Conservation (phyloP, 1,284 basidiomycete species). For the Inonotus hispidus region DNA sequence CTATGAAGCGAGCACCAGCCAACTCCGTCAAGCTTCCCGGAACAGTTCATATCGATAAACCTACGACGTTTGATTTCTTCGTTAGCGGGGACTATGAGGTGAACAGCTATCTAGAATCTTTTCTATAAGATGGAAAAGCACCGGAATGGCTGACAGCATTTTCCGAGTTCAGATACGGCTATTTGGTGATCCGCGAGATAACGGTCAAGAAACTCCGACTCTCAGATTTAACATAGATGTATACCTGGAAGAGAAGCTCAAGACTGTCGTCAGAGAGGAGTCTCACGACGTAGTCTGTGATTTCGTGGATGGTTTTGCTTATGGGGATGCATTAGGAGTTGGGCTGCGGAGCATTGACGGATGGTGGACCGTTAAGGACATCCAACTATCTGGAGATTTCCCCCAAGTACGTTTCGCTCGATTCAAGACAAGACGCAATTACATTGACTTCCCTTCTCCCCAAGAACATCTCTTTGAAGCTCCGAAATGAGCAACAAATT, state of each 20-base stretch:
- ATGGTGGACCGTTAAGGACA: constrained; percentile 44
- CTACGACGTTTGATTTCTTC: constrained; percentile 48
- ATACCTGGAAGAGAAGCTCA: constrained; percentile 22
- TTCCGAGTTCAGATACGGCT: constrained; percentile 53
- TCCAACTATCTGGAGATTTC: constrained; percentile 21
- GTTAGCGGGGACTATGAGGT: constrained; percentile 73
- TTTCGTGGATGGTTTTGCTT: constrained; percentile 62
- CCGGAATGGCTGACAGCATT: background rate
- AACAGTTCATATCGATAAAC: constrained; percentile 34
- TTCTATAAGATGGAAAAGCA: constrained; percentile 6
- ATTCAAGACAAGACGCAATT: background rate
- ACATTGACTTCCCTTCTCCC: too few species aligned
- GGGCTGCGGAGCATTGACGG: constrained; percentile 47
- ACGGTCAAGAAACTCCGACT: constrained; percentile 40
- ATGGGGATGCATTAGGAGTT: constrained; percentile 61
- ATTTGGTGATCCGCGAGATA: constrained; percentile 62
- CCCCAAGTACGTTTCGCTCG: constrained; percentile 18
- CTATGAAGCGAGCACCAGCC: constrained; percentile 43
- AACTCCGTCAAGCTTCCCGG: constrained; percentile 46
- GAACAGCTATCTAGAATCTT: constrained; percentile 8
- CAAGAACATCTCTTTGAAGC: constrained; percentile 8
- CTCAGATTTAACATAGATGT: constrained; percentile 41
- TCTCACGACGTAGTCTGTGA: constrained; percentile 54
- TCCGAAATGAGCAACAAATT: constrained; percentile 8
- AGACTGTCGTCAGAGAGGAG: constrained; percentile 34